phyloP scores from a whole-genome alignment of 2,329 filamentous ascomycete genomes.

The Cercospora sp. region DNA sequence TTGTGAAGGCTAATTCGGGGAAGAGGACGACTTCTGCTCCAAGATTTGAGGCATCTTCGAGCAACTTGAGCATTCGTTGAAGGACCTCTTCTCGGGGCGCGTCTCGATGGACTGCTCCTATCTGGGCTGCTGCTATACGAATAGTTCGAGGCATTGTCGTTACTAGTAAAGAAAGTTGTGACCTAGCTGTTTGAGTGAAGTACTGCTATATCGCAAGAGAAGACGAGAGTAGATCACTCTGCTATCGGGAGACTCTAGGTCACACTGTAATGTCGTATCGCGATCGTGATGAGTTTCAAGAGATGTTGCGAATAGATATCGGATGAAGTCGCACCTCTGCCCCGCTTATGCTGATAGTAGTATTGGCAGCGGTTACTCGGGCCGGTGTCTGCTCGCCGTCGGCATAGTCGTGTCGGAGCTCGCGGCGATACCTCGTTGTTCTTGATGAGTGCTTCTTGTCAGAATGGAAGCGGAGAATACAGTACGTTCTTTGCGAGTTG shows the following conservation, averaged over 20 bases:
- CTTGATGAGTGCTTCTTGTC: neutral
- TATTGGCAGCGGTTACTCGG: neutral
- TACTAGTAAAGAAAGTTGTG: neutral
- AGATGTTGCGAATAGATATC: neutral
- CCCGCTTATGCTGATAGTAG: constrained; percentile 1
- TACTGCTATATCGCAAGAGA: neutral
- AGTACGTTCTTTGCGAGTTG: neutral
- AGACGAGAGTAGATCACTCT: neutral
- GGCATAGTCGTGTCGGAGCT: neutral
- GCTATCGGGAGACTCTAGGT: neutral
- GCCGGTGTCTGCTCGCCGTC: neutral
- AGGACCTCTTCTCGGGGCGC: constrained; percentile 46
- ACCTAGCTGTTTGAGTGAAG: neutral
- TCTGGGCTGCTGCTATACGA: constrained; percentile 55
- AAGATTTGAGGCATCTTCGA: constrained; percentile 47
- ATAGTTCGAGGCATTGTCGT: constrained; percentile 42
- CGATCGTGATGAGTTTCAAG: neutral
- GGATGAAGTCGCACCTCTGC: constrained; percentile 1
- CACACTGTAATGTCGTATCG: neutral
- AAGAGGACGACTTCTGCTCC: constrained; percentile 54
- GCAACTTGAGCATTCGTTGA: constrained; percentile 51
- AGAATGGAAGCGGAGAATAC: neutral
- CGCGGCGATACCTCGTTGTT: neutral
- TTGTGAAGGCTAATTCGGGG: constrained; percentile 56
- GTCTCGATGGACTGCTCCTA: constrained; percentile 50